Conservation (phyloP, 768 basidiomycete genomes). For the Lentinula aciculospora region DNA sequence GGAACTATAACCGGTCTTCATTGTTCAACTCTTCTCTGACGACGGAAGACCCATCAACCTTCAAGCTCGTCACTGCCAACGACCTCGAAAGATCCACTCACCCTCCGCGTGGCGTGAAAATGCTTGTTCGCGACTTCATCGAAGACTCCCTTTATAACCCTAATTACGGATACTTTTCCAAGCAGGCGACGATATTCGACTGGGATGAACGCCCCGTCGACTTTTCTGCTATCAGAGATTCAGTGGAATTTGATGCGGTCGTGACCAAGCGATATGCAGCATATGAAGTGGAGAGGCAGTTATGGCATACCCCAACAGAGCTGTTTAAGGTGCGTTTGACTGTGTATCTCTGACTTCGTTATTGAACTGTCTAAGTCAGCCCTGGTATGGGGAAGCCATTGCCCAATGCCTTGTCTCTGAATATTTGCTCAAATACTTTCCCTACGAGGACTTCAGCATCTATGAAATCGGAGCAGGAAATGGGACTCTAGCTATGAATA, state of each 20-base stretch:
- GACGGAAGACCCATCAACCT: constrained; percentile 33
- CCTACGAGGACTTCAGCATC: constrained; percentile 91
- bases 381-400: constrained; percentile 90
- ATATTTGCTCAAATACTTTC: constrained; percentile 92
- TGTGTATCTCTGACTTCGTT: neutral
- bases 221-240: constrained; percentile 62
- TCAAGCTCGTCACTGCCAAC: constrained; percentile 62
- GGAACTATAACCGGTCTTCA: constrained; percentile 71
- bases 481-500: constrained; percentile 87
- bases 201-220: constrained; percentile 55
- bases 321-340: constrained; percentile 76
- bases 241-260: constrained; percentile 73
- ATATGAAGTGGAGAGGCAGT: constrained; percentile 68
- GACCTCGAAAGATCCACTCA: constrained; percentile 46
- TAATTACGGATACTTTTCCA: constrained; percentile 94
- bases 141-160: constrained; percentile 97
- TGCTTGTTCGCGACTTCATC: constrained; percentile 95
- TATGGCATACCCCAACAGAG: constrained; percentile 99
- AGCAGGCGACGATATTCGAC: constrained; percentile 87
- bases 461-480: constrained; percentile 99
- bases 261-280: constrained; percentile 73
- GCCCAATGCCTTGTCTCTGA: constrained; percentile 86
- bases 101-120: constrained; percentile 80
- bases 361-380: constrained; percentile 40
- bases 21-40: constrained; percentile 49